Percentiles rank a stretch among this genome's conserved stretches.
phyloP scores from a whole-genome alignment of 305 asterid genomes.

The Fraxinus greggii region DNA sequence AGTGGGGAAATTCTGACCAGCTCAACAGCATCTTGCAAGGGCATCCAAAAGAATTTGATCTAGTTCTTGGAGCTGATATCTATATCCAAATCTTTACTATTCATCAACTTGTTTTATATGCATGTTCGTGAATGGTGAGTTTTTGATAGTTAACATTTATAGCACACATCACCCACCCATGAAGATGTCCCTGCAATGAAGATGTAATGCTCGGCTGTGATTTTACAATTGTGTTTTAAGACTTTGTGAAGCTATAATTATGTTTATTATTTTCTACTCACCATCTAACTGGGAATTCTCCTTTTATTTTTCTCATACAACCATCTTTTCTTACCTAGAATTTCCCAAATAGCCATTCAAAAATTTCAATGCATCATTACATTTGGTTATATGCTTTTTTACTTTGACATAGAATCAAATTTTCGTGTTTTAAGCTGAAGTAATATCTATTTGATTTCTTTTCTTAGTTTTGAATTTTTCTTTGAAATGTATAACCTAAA shows the following conservation, averaged over 20 bases:
- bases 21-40: slow-evolving; percentile 51
- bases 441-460: not conserved
- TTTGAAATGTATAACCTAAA: not conserved
- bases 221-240: not conserved
- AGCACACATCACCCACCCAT: not conserved
- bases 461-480: not conserved
- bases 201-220: not conserved
- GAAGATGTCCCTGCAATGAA: not conserved
- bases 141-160: not conserved
- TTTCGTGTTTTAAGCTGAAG: not conserved
- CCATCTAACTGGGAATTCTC: not conserved
- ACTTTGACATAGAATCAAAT: not conserved
- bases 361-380: not conserved
- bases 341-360: not conserved
- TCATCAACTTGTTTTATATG: slow-evolving; percentile 10
- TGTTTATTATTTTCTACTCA: not conserved
- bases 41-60: slow-evolving; percentile 76
- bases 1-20: slow-evolving; percentile 88
- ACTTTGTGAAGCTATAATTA: slow-evolving; percentile 1
- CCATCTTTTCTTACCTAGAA: not conserved
- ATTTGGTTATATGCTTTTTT: not conserved
- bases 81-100: slow-evolving; percentile 59
- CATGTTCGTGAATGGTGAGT: not conserved
- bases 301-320: not conserved
- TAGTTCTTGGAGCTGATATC: slow-evolving; percentile 94